Evolutionary conservation across 2,329 filamentous ascomycete genomes (phyloP), one percentile per base, ranked within the genome.

Genomic region (Botrytis fabae): DNA sequence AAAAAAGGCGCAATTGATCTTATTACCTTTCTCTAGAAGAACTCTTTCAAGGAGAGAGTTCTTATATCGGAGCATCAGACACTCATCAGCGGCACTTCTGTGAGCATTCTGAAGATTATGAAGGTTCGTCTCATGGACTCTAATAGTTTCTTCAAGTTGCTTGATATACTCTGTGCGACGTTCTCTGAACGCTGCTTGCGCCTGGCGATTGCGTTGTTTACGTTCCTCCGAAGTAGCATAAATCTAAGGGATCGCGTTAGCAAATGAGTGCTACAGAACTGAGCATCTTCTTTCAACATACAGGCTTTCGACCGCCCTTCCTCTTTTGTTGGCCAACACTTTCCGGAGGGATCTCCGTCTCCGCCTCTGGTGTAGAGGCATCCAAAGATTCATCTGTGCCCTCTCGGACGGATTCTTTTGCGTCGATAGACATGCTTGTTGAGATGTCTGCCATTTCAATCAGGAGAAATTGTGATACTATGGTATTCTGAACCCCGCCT

Each of bases 81-180:
- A 98, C 83, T 98, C 96, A 82, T 98, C 96, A 73, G 95, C 94
- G 73, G 96, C 96, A 80, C 90, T 95, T 79, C 96, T 93, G 81
- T 98, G 96, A 77, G 94, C 97, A 80, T 95, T 93, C 84, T 98
- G 96, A 74, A 99, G 87, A 80, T 91, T 97, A 79, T 97, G 93
- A 73, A 98, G 87, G 79, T 94, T 95, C 79, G 97, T 94, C 84
- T 99, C 96, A 86, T 98, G 95, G 78, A 96, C 93, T 80, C 96
- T 95, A 83, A 99, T 98, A 72, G 95, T 97, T 79, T 95, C 94
- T 84, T 99, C 96, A 40, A 99, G 89, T 83, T 99, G 96, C 85
- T 98, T 98, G 85, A 99, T 99, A 83, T 99, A 99, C 85, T 99
- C 96, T 72, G 95, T 98, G 74, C 96, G 91, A 77, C 96, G 92